Percentiles rank a stretch among this genome's conserved stretches.
Conservation (phyloP, 768 basidiomycete species). For the Russula sp. region DNA sequence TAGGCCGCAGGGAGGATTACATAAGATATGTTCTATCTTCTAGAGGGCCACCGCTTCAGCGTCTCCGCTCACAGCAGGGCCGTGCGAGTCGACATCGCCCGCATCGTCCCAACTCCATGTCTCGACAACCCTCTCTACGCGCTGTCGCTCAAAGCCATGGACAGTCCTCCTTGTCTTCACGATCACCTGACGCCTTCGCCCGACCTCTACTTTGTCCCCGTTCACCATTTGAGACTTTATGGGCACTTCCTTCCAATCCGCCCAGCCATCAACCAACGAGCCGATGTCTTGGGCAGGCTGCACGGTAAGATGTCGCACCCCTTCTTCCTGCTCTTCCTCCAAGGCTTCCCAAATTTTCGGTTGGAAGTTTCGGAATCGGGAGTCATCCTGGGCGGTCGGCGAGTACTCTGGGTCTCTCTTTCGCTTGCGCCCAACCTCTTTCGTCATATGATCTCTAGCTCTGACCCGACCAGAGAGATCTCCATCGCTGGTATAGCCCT, state of each 20-base stretch:
- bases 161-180: constrained; percentile 51
- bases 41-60: not conserved
- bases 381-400: constrained; percentile 19
- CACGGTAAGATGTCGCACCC: constrained; percentile 34
- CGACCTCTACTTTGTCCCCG: constrained; percentile 32
- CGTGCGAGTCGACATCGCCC: too few relatives aligned
- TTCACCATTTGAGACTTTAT: constrained; percentile 19
- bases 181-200: constrained; percentile 42
- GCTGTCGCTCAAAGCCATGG: constrained; percentile 60
- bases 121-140: constrained; percentile 61
- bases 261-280: constrained; percentile 36
- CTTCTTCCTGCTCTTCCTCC: constrained; percentile 36
- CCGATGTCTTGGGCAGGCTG: constrained; percentile 34
- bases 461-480: constrained; percentile 34
- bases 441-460: constrained; percentile 29
- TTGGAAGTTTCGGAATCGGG: constrained; percentile 41
- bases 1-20: not conserved
- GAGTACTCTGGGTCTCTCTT: constrained; percentile 23
- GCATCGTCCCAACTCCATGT: constrained; percentile 50
- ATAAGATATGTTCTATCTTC: not conserved
- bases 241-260: constrained; percentile 24
- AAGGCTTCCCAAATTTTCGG: constrained; percentile 60
- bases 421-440: constrained; percentile 27
- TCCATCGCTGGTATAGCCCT: constrained; percentile 60
- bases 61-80: not conserved